Base-by-base conservation (phyloP, 139 green algal genomes). In the Gonium pectorale region DNA sequence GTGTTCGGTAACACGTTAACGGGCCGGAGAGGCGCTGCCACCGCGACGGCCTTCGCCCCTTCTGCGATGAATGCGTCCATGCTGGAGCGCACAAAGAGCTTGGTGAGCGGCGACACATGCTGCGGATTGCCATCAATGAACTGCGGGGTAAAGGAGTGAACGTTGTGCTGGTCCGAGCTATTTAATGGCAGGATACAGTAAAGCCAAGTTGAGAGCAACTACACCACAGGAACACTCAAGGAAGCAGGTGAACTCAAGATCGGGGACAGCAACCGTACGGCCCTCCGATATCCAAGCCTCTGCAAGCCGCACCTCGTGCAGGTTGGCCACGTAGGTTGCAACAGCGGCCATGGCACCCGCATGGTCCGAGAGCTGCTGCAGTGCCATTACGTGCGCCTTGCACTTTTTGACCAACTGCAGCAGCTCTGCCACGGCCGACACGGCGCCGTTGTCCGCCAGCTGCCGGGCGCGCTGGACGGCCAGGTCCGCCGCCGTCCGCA, bases 351-450 rank as follows among this genome's bases (percentile, higher is more conserved):
- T 74, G 13, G 37, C 81, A 24, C 17, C 38, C 1, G 21, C 60
- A 7, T 43, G 19, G 2, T 54, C 31, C 4, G 59, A 41, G 27
- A 59, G 44, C 40, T 85, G 62, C 63, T 75, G 41, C 43, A 92
- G 75, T 0, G 85, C 81, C 3, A 33, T 82, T 2, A 81, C 74
- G 31, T 92, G 86, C 21, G 79, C 70, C 63, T 84, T 83, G 52
- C 80, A 89, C 71, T 79, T 67, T 43, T 88, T 88, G 24, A 67
- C 37, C 41, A 71, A 8, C 43, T 66, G 54, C 33, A 26, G 19
- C 44, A 81, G 69, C 22, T 73, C 67, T 15, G n/a, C 3, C 3
- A 31, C 29, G 5, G 80, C 24, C 1, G n/a, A 0, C 8, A 15
- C 24, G 15, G 21, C 43, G 17, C 27, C 77, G 5, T 43, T 15